phyloP scores from a whole-genome alignment of 1,284 basidiomycete species.

The Xanthoconium separans region DNA sequence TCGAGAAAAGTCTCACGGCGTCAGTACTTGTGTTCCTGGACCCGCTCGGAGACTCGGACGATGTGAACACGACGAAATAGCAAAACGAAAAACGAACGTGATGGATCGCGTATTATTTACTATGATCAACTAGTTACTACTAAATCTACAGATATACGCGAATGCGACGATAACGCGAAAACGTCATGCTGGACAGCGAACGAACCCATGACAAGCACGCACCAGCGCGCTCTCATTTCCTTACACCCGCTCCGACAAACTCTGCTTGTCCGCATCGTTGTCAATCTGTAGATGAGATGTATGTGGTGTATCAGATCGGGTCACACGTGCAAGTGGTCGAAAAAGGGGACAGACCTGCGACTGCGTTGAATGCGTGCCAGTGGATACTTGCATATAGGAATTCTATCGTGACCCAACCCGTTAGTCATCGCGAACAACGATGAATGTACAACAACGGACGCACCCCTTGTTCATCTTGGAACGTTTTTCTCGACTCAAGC shows the following conservation, averaged over 20 bases:
- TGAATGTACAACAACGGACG: background rate
- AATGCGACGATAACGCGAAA: background rate
- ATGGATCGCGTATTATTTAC: background rate
- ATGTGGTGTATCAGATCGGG: background rate
- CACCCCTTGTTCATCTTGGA: slow-evolving; percentile 16
- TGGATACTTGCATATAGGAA: slow-evolving; percentile 19
- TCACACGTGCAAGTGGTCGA: background rate
- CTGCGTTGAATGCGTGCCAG: slow-evolving; percentile 13
- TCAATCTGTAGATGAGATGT: slow-evolving; percentile 10
- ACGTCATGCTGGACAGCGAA: background rate
- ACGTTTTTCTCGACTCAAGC: slow-evolving; percentile 20
- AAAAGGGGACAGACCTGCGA: slow-evolving; percentile 18
- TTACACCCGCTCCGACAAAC: slow-evolving; percentile 8
- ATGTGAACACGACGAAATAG: background rate
- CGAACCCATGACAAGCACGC: background rate
- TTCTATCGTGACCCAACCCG: slow-evolving; percentile 6
- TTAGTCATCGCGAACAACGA: background rate
- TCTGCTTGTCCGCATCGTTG: slow-evolving; percentile 7
- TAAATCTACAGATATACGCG: background rate
- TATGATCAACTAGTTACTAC: background rate
- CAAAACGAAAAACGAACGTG: background rate
- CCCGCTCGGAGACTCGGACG: too few species aligned
- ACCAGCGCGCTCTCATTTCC: background rate
- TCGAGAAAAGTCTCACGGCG: too few species aligned
- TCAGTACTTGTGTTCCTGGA: too few species aligned